Evolutionary conservation across 257 asterid species (phyloP).

Genomic region (Eucommia ulmoides): DNA sequence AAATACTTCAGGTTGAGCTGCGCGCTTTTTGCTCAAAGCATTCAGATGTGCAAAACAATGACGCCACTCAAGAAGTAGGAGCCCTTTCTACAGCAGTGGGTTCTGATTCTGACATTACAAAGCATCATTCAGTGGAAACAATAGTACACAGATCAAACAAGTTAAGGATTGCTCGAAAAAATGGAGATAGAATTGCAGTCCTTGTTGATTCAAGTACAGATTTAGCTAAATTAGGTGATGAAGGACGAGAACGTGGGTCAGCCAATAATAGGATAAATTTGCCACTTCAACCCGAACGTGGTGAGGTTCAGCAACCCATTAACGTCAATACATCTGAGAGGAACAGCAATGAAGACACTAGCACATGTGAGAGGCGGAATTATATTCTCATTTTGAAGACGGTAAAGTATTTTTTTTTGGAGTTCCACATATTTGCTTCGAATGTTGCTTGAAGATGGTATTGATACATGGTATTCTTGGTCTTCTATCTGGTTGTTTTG

Average conservation of each 20-base stretch:
- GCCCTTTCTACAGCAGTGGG: conserved; percentile 31
- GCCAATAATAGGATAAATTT: conserved; percentile 22
- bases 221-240: conserved; percentile 28
- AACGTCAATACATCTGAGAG: conserved; percentile 18
- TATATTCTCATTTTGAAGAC: conserved; percentile 48
- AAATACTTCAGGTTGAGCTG: conserved; percentile 61
- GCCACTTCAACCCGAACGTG: conserved; percentile 29
- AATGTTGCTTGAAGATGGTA: background rate
- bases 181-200: conserved; percentile 19
- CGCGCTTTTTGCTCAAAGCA: conserved; percentile 94
- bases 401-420: conserved; percentile 29
- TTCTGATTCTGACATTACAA: conserved; percentile 23
- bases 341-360: conserved; percentile 22
- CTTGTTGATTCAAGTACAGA: conserved; percentile 19
- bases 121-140: conserved; percentile 11
- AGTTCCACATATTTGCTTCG: background rate
- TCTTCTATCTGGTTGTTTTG: conserved; percentile 9
- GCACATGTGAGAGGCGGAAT: conserved; percentile 28
- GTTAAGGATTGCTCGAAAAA: conserved; percentile 18
- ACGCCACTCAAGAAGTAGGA: conserved; percentile 30
- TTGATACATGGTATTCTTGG: background rate
- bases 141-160: conserved; percentile 16
- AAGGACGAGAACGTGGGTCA: conserved; percentile 22
- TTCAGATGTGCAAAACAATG: conserved; percentile 47
- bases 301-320: conserved; percentile 20